Evolutionary conservation across 2,329 filamentous ascomycete genomes (phyloP).

Genomic region (Xylariaceae sp.): DNA sequence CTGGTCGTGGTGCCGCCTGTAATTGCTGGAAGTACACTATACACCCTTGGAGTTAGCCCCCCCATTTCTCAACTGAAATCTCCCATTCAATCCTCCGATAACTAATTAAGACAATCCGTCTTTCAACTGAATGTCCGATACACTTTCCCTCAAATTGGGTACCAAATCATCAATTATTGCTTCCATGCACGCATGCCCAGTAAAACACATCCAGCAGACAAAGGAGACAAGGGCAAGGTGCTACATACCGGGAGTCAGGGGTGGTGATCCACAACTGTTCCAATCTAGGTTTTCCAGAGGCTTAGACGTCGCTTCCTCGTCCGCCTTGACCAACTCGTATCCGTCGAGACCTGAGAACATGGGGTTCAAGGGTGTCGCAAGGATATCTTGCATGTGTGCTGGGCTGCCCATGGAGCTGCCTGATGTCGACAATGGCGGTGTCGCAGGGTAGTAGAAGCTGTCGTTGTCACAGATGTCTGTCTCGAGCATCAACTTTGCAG

Average conservation of each 20-base stretch:
- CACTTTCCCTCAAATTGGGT: too few species aligned
- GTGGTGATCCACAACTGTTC: slow-evolving; percentile 73
- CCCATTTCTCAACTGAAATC: background rate
- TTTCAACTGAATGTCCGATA: too few species aligned
- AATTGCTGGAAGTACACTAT: slow-evolving; percentile 33
- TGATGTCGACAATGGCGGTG: slow-evolving; percentile 79
- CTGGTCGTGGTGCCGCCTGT: slow-evolving; percentile 39
- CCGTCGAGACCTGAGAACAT: slow-evolving; percentile 70
- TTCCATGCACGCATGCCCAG: background rate
- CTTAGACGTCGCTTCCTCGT: slow-evolving; percentile 67
- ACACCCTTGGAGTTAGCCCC: slow-evolving; percentile 19
- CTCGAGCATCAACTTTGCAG: slow-evolving; percentile 61
- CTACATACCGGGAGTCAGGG: slow-evolving; percentile 83
- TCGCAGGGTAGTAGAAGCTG: slow-evolving; percentile 72
- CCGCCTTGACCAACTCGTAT: slow-evolving; percentile 65
- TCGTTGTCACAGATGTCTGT: slow-evolving; percentile 65
- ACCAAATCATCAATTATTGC: too few species aligned
- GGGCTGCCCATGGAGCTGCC: slow-evolving; percentile 86
- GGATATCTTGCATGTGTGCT: slow-evolving; percentile 63
- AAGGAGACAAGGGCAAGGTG: slow-evolving; percentile 5
- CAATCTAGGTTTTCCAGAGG: slow-evolving; percentile 71
- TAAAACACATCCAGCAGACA: background rate
- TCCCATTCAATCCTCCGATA: too few species aligned
- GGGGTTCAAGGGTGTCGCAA: slow-evolving; percentile 79
- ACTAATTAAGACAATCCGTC: too few species aligned